Evolutionary conservation across 2,329 filamentous ascomycete species (phyloP), one percentile per base, ranked within the genome.

Genomic region (Anisogramma anomala): DNA sequence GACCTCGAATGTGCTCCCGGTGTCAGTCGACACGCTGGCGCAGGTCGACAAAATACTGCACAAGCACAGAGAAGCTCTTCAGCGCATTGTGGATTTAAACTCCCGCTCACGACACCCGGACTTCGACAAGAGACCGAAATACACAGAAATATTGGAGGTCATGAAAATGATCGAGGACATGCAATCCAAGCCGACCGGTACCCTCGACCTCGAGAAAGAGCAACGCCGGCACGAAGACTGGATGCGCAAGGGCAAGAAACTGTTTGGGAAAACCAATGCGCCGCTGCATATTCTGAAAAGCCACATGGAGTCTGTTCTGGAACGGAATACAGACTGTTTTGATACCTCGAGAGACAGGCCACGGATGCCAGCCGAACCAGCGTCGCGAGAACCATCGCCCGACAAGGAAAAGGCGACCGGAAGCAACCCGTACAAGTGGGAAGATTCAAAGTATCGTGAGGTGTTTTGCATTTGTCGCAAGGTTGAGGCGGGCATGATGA

Each of bases 401-500:
- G 65, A 67, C 25, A 65, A 68, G 26, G 48, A 52, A 32, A 47
- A 47, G 27, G 39, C 19, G 11, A 33, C 36, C 6, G 71, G n/a
- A n/a, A n/a, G 68, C 6, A 70, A 69, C 33, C 56, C 62, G 39
- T 69, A 59, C 46, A 72, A 63, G 50, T 80, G 65, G 71, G 69
- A 81, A 52, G 72, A 82, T 53, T 73, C 68, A 56, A 78, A 65
- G 23, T 71, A 71, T 42, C 63, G 75, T 26, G 88, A 96, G 57
- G 89, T 96, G 0, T 98, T 96, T 59, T 98, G 91, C 61, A 94
- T 98, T 51, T 98, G 91, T 63, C 79, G 91, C 45, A 85, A 81
- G 48, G 77, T 86, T 6, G 91, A 98, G 61, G 87, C 89, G 27
- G 91, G 91, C 38, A 93, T 96, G 82, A 98, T 98, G 91, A 96